A percentile compares a stretch with the other conserved stretches of the same genome.
phyloP scores from a whole-genome alignment of 805 yeast genomes.

The Saccharomycopsis javanensis region DNA sequence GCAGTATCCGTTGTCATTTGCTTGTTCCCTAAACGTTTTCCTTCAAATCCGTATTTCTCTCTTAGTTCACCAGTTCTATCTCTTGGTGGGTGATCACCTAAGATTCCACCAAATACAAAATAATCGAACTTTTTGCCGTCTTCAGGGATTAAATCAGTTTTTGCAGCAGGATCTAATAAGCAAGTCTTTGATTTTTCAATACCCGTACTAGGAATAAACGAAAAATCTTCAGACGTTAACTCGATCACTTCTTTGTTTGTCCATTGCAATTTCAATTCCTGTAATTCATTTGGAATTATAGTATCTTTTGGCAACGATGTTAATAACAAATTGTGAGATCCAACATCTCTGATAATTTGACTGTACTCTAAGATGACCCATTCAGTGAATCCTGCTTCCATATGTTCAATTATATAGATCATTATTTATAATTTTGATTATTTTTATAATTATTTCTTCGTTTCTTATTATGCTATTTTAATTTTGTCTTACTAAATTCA shows the following conservation, averaged over 20 bases:
- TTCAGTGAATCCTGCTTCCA: conserved; percentile 94
- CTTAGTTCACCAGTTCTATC: conserved; percentile 90
- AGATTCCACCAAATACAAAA: conserved; percentile 92
- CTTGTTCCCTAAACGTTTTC: conserved; percentile 75
- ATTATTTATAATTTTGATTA: conserved; percentile 29
- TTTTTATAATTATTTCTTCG: too few relatives aligned
- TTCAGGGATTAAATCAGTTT: conserved; percentile 56
- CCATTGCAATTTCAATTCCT: conserved; percentile 65
- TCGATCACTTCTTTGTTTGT: conserved; percentile 63
- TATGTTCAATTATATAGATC: conserved; percentile 93
- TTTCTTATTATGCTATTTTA: not conserved
- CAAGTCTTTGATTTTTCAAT: conserved; percentile 48
- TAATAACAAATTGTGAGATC: conserved; percentile 60
- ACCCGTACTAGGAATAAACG: conserved; percentile 33
- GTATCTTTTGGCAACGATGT: conserved; percentile 67
- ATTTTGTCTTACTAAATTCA: not conserved
- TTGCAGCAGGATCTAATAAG: conserved; percentile 83
- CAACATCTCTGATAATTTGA: conserved; percentile 76
- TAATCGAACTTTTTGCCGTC: conserved; percentile 66
- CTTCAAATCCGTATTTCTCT: conserved; percentile 69
- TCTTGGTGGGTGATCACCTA: conserved; percentile 86
- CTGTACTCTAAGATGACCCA: conserved; percentile 89
- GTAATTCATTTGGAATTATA: conserved; percentile 52
- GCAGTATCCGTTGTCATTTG: conserved; percentile 99
- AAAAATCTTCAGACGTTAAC: conserved; percentile 24